Conservation (phyloP, 2,329 filamentous ascomycete species). For the Diaporthe ampelina region DNA sequence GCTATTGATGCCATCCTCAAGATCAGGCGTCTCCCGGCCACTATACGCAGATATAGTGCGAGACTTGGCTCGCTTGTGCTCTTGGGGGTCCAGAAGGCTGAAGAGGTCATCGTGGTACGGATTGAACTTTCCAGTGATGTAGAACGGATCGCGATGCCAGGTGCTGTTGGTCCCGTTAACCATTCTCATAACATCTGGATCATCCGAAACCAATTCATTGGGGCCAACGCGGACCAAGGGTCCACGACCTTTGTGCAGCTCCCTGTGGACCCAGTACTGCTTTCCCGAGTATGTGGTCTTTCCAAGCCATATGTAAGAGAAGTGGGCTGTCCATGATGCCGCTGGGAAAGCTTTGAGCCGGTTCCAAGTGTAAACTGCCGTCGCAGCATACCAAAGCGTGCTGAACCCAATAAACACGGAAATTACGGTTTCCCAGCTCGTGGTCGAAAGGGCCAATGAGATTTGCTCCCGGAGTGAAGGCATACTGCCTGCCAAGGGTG, state of each 20-base stretch:
- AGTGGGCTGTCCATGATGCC: neutral
- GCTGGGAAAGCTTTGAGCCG: neutral
- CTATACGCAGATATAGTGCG: neutral
- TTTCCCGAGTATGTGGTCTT: neutral
- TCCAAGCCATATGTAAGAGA: neutral
- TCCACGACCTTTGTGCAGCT: neutral
- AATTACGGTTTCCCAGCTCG: neutral
- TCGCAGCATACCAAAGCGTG: neutral
- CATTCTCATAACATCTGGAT: neutral
- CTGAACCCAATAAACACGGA: neutral
- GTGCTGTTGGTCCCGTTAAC: neutral
- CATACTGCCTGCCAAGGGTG: no score
- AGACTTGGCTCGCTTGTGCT: neutral
- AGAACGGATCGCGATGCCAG: neutral
- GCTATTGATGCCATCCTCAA: neutral
- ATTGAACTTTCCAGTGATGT: constrained; percentile 2
- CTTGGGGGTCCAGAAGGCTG: neutral
- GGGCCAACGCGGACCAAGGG: neutral
- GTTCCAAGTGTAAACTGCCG: neutral
- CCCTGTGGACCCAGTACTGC: neutral
- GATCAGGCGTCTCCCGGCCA: neutral
- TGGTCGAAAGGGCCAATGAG: neutral
- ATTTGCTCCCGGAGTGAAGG: neutral
- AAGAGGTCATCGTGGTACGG: neutral
- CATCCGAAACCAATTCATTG: neutral